Conservation (phyloP, 2,329 filamentous ascomycete genomes). For the Ophiostoma quercus region DNA sequence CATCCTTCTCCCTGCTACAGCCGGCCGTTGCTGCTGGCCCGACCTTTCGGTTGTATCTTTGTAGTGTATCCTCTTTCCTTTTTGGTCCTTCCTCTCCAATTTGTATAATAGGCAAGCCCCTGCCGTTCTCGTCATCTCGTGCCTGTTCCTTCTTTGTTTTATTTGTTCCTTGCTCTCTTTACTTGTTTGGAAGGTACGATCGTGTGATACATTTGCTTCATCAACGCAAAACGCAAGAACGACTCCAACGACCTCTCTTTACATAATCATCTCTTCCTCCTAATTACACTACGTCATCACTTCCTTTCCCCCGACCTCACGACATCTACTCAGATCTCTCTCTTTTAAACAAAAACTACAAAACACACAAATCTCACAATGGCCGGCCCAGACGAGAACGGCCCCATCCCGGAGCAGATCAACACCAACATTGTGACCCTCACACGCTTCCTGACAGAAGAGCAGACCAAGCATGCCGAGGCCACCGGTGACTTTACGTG, state of each 20-base stretch:
- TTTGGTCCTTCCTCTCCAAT: background rate
- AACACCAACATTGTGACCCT: slow-evolving; percentile 96
- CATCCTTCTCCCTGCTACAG: slow-evolving; percentile 20
- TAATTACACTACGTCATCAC: background rate
- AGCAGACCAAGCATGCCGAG: slow-evolving; percentile 87
- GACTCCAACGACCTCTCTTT: background rate
- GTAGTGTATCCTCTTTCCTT: slow-evolving; percentile 10
- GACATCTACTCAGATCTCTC: background rate
- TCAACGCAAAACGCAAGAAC: background rate
- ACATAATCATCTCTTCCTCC: background rate
- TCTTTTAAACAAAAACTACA: background rate
- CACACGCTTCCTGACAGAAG: slow-evolving; percentile 91
- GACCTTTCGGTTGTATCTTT: slow-evolving; percentile 23
- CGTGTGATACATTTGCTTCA: background rate
- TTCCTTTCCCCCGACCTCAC: slow-evolving; percentile 16
- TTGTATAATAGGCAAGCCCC: slow-evolving; percentile 19
- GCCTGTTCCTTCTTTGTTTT: slow-evolving; percentile 10
- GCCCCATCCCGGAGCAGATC: slow-evolving; percentile 65
- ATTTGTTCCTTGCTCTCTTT: background rate
- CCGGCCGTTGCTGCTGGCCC: slow-evolving; percentile 19
- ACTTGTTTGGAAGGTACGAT: background rate
- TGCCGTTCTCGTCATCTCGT: slow-evolving; percentile 21
- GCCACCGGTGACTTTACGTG: slow-evolving; percentile 99
- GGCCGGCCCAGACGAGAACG: slow-evolving; percentile 36
- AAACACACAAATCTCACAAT: slow-evolving; percentile 26